These are phyloP conservation scores for Arthrobotrys sinensis DNA, from an alignment of 2,329 filamentous ascomycete species.

Conservation along the genomic window DNA sequence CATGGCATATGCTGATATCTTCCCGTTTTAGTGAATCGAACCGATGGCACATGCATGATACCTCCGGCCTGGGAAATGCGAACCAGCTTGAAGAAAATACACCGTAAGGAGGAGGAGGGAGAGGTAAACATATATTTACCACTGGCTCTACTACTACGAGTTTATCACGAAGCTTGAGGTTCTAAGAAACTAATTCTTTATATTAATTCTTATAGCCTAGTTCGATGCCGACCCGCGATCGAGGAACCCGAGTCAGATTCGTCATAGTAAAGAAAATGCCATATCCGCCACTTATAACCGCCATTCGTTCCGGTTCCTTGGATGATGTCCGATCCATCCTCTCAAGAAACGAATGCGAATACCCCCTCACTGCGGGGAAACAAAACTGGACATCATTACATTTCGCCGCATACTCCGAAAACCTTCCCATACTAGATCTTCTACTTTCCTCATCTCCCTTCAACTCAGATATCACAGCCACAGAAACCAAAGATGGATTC, in stretches of 20 bases:
- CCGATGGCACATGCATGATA: neutral
- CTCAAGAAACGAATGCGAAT: neutral
- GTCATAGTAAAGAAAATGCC: slow-evolving; percentile 10
- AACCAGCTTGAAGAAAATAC: neutral
- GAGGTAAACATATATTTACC: neutral
- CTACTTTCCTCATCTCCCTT: neutral
- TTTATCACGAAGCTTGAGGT: too few relatives aligned
- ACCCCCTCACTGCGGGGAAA: slow-evolving; percentile 11
- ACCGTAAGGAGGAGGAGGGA: too few relatives aligned
- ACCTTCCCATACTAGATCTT: neutral
- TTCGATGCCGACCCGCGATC: neutral
- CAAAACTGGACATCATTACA: slow-evolving; percentile 35
- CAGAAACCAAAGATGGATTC: slow-evolving; percentile 43
- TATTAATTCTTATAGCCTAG: too few relatives aligned
- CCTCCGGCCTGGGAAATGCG: neutral
- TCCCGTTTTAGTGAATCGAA: neutral
- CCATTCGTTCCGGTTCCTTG: slow-evolving; percentile 11
- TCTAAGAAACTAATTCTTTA: too few relatives aligned
- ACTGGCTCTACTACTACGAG: too few relatives aligned
- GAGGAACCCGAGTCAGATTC: neutral
- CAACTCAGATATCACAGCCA: neutral
- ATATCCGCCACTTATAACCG: slow-evolving; percentile 24
- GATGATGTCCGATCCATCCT: slow-evolving; percentile 13
- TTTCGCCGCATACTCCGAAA: slow-evolving; percentile 37
- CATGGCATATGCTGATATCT: neutral